A percentile compares a stretch with the other conserved stretches of the same genome.
These are phyloP conservation scores for Blepharisma stoltei DNA, from an alignment of 73 alveolate species.

Conservation along the genomic window DNA sequence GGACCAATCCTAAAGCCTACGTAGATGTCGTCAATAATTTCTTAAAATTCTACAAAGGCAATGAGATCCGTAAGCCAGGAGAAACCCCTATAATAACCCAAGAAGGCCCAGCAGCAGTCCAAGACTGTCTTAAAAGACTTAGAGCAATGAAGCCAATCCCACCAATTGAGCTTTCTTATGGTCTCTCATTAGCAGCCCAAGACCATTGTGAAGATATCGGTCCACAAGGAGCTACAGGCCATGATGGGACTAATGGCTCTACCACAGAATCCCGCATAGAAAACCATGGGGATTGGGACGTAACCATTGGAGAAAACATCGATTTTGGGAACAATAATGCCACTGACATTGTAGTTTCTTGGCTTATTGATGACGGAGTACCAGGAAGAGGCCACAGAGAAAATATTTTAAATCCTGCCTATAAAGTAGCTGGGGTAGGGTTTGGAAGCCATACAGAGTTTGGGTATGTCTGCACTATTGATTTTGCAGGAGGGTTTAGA, in stretches of 20 bases:
- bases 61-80: not conserved
- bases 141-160: slow-evolving; percentile 48
- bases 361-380: slow-evolving; percentile 83
- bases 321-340: slow-evolving; percentile 57
- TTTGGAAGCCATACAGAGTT: slow-evolving; percentile 40
- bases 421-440: slow-evolving; percentile 42
- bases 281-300: slow-evolving; percentile 62
- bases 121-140: slow-evolving; percentile 60
- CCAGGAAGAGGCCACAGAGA: slow-evolving; percentile 76
- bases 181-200: slow-evolving; percentile 53
- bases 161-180: slow-evolving; percentile 45
- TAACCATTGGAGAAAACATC: slow-evolving; percentile 40
- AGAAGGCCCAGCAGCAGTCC: slow-evolving; percentile 23
- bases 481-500: slow-evolving; percentile 38
- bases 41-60: slow-evolving; percentile 28
- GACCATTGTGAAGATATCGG: slow-evolving; percentile 84
- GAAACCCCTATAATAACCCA: not conserved
- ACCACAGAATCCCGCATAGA: slow-evolving; percentile 58
- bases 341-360: slow-evolving; percentile 47
- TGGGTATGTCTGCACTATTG: slow-evolving; percentile 34
- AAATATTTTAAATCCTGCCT: slow-evolving; percentile 42
- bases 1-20: too few relatives aligned
- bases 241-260: slow-evolving; percentile 71
- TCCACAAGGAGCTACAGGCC: slow-evolving; percentile 69
- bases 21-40: too few relatives aligned